Percentiles rank a stretch among this genome's conserved stretches.
Conservation (phyloP, 2,329 filamentous ascomycete genomes). For the Sporothrix euskadiensis region DNA sequence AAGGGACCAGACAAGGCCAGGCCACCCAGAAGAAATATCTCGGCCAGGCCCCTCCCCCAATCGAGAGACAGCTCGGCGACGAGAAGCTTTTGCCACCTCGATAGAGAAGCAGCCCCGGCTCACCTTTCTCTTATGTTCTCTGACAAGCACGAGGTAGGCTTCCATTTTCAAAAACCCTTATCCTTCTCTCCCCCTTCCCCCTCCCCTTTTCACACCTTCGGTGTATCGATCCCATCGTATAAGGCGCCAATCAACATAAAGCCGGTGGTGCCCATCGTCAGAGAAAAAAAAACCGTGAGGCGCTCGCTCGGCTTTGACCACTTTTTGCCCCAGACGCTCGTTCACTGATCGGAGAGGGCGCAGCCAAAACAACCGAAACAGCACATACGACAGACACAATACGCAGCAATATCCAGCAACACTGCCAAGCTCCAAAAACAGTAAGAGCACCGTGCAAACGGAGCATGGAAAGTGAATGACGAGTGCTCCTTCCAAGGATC, state of each 20-base stretch:
- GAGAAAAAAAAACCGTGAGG: background rate
- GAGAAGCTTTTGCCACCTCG: slow-evolving; percentile 18
- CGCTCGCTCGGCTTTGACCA: background rate
- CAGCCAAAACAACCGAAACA: background rate
- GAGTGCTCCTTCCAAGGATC: background rate
- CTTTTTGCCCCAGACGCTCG: background rate
- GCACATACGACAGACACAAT: background rate
- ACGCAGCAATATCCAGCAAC: background rate
- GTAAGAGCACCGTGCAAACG: background rate
- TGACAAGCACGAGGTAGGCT: background rate
- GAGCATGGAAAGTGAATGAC: slow-evolving; percentile 15
- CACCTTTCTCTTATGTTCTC: background rate
- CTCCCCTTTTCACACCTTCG: background rate
- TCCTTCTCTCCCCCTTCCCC: background rate
- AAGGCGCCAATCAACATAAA: slow-evolving; percentile 16
- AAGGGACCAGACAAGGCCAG: background rate
- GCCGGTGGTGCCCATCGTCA: slow-evolving; percentile 1
- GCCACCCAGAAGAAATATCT: background rate
- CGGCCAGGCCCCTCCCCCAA: background rate
- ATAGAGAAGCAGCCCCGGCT: background rate
- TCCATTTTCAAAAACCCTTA: background rate
- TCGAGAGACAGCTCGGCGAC: slow-evolving; percentile 21
- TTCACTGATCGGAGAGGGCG: background rate
- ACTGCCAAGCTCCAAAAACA: slow-evolving; percentile 12
- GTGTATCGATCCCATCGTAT: slow-evolving; percentile 19